Evolutionary conservation across 345 rosid species (phyloP).

Genomic region (Zanthoxylum bungeanum): DNA sequence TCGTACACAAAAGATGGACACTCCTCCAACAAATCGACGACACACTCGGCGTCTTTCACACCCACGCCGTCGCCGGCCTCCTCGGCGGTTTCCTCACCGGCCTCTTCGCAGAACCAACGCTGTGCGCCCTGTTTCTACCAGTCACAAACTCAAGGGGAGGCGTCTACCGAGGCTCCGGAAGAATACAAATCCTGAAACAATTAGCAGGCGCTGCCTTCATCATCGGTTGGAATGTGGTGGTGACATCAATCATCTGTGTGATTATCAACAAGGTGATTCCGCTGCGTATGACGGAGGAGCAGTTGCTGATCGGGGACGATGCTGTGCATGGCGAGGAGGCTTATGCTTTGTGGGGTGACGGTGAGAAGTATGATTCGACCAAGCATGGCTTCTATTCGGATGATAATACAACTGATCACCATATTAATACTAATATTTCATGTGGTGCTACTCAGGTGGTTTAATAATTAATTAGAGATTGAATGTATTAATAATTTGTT

Average conservation of each 20-base stretch:
- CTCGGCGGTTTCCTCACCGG: conserved; percentile 43
- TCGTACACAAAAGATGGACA: conserved; percentile 41
- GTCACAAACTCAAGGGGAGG: conserved; percentile 38
- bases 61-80: conserved; percentile 50
- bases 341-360: conserved; percentile 52
- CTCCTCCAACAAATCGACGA: conserved; percentile 39
- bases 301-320: conserved; percentile 44
- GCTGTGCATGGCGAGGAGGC: conserved; percentile 55
- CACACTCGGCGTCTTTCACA: conserved; percentile 46
- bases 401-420: background rate
- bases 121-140: conserved; percentile 36
- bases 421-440: background rate
- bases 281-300: conserved; percentile 44
- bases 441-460: conserved; percentile 38
- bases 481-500: background rate
- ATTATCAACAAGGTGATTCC: conserved; percentile 32
- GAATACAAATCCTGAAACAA: conserved; percentile 45
- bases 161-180: conserved; percentile 41
- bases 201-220: conserved; percentile 35
- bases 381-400: conserved; percentile 22
- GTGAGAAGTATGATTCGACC: conserved; percentile 34
- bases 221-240: conserved; percentile 39
- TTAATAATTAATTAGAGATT: background rate
- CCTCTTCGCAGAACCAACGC: conserved; percentile 41
- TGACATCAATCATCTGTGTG: conserved; percentile 39